Conservation (phyloP, 805 yeast species). For the Kazachstania psychrophila region DNA sequence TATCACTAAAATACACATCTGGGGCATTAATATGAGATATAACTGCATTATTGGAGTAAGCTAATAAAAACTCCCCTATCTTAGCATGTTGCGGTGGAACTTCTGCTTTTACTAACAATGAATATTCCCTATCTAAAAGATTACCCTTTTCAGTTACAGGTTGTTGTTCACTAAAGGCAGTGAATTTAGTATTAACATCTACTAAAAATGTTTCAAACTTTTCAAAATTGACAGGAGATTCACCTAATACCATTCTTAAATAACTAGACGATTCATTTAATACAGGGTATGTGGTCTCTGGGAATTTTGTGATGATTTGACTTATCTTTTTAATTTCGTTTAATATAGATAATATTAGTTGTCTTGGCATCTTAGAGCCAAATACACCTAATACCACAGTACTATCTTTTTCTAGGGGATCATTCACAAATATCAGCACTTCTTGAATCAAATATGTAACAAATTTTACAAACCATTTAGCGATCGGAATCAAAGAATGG, state of each 20-base stretch:
- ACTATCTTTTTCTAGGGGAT: constrained; percentile 17
- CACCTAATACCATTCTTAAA: constrained; percentile 25
- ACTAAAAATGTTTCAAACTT: constrained; percentile 51
- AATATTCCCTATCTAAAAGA: constrained; percentile 21
- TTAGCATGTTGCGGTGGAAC: constrained; percentile 38
- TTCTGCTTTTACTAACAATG: constrained; percentile 51
- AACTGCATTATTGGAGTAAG: constrained; percentile 22
- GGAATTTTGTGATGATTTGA: constrained; percentile 47
- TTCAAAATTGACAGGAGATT: constrained; percentile 47
- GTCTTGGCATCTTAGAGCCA: constrained; percentile 60
- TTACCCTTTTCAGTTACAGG: constrained; percentile 8
- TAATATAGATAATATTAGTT: constrained; percentile 55
- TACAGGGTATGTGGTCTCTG: constrained; percentile 39
- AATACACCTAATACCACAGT: constrained; percentile 50
- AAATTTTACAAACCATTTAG: constrained; percentile 80
- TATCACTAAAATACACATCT: constrained; percentile 25
- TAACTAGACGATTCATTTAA: constrained; percentile 27
- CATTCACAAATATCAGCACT: constrained; percentile 38
- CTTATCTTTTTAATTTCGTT: constrained; percentile 54
- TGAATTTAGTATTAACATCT: constrained; percentile 39
- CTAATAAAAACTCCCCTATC: constrained; percentile 23
- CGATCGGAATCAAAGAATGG: constrained; percentile 60
- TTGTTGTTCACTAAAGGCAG: constrained; percentile 25
- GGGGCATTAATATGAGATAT: constrained; percentile 25
- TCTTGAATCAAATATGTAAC: constrained; percentile 68